Evolutionary conservation across 1,139 yeast genomes (phyloP).

Genomic region (Geotrichum australiense): DNA sequence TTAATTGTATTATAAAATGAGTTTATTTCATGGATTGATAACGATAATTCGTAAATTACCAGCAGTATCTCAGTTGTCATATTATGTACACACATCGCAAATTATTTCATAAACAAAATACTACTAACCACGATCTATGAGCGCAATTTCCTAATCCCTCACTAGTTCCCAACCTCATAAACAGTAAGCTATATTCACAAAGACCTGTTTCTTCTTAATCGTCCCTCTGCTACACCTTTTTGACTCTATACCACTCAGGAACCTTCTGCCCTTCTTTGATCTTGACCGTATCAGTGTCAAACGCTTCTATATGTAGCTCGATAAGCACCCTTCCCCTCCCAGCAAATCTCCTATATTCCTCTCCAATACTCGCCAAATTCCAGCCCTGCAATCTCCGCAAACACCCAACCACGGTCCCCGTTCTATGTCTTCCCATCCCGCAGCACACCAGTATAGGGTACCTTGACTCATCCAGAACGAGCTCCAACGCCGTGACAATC

Average conservation of each 20-base stretch:
- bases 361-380: slow-evolving; percentile 91
- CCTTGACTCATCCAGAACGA: slow-evolving; percentile 61
- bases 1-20: too few species aligned
- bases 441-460: slow-evolving; percentile 89
- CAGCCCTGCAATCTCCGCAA: slow-evolving; percentile 85
- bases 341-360: slow-evolving; percentile 88
- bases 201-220: too few species aligned
- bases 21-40: too few species aligned
- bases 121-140: too few species aligned
- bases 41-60: too few species aligned
- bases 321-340: slow-evolving; percentile 93
- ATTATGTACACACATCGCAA: too few species aligned
- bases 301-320: slow-evolving; percentile 82
- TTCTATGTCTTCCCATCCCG: slow-evolving; percentile 96
- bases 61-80: too few species aligned
- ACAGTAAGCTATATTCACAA: too few species aligned
- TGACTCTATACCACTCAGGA: slow-evolving; percentile 52
- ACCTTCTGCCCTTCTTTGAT: slow-evolving; percentile 44
- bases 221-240: too few species aligned
- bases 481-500: slow-evolving; percentile 68
- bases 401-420: slow-evolving; percentile 95
- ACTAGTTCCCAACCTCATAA: too few species aligned
- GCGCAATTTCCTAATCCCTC: too few species aligned
- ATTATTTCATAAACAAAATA: too few species aligned
- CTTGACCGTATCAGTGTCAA: slow-evolving; percentile 51